Evolutionary conservation across 176 grass and related monocot genomes (phyloP).

Genomic region (Metroxylon sagu): DNA sequence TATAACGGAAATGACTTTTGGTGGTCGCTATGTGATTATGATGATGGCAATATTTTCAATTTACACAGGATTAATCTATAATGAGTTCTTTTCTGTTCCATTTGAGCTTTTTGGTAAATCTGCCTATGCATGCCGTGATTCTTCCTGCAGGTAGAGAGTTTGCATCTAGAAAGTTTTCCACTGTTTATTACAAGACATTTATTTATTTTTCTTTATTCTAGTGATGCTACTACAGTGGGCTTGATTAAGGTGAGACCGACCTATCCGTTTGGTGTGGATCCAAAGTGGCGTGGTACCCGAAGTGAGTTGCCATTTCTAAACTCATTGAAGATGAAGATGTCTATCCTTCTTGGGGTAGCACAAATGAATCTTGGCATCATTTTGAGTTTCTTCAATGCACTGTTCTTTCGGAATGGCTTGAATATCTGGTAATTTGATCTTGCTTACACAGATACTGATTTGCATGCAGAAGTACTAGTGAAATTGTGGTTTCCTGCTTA

Average conservation of each 20-base stretch:
- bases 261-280: slow-evolving; percentile 93
- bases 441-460: not conserved
- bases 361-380: slow-evolving; percentile 98
- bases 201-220: slow-evolving; percentile 27
- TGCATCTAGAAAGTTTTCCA: too few relatives aligned
- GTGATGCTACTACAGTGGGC: slow-evolving; percentile 61
- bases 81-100: slow-evolving; percentile 96
- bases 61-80: slow-evolving; percentile 92
- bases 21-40: slow-evolving; percentile 84
- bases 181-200: not conserved
- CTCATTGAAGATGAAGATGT: slow-evolving; percentile 99
- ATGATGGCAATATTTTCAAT: slow-evolving; percentile 96
- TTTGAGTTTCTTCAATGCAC: slow-evolving; percentile 91
- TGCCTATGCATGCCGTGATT: slow-evolving; percentile 71
- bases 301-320: slow-evolving; percentile 87
- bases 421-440: slow-evolving; percentile 66
- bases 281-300: slow-evolving; percentile 68
- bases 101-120: slow-evolving; percentile 92
- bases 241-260: slow-evolving; percentile 56
- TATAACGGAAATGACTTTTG: slow-evolving; percentile 98
- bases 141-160: slow-evolving; percentile 64
- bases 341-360: slow-evolving; percentile 82
- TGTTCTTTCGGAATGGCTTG: slow-evolving; percentile 56
- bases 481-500: too few relatives aligned
- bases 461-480: too few relatives aligned